Conservation (phyloP, 83 land plant genomes). For the Isoetes engelmannii region DNA sequence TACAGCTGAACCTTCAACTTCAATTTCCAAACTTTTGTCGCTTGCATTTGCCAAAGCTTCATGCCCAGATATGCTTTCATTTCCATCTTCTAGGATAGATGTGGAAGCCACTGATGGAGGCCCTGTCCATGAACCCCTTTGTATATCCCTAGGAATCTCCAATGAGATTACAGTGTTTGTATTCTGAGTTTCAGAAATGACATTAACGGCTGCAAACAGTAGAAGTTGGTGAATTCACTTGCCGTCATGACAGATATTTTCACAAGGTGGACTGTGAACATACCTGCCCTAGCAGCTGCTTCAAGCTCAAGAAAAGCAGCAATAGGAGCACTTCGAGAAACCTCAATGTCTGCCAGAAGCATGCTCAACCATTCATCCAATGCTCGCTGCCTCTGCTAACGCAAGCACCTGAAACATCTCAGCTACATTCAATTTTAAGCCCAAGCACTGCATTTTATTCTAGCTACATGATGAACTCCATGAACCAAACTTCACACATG, state of each 20-base stretch:
- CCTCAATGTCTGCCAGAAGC: constrained; percentile 73
- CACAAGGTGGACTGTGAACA: neutral
- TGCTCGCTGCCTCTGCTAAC: constrained; percentile 62
- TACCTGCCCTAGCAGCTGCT: constrained; percentile 86
- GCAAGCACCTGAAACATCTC: neutral
- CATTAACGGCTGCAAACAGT: constrained; percentile 16
- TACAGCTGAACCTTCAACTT: constrained; percentile 29
- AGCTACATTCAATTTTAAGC: constrained; percentile 9
- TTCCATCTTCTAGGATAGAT: constrained; percentile 15
- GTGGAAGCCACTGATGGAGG: constrained; percentile 23
- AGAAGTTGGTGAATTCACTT: neutral
- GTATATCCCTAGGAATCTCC: neutral
- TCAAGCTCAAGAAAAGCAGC: constrained; percentile 96
- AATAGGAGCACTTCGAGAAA: constrained; percentile 76
- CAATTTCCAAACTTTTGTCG: constrained; percentile 44
- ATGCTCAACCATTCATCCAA: constrained; percentile 87
- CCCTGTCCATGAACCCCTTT: neutral
- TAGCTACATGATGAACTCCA: neutral
- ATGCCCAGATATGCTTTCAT: constrained; percentile 7
- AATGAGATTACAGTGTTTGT: constrained; percentile 7
- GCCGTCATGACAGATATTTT: neutral
- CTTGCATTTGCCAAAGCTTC: constrained; percentile 29
- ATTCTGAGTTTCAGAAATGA: constrained; percentile 15
- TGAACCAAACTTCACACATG: neutral
- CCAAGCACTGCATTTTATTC: neutral